phyloP scores from a whole-genome alignment of 352 stramenopile species.

The Phytopythium mirpurense region DNA sequence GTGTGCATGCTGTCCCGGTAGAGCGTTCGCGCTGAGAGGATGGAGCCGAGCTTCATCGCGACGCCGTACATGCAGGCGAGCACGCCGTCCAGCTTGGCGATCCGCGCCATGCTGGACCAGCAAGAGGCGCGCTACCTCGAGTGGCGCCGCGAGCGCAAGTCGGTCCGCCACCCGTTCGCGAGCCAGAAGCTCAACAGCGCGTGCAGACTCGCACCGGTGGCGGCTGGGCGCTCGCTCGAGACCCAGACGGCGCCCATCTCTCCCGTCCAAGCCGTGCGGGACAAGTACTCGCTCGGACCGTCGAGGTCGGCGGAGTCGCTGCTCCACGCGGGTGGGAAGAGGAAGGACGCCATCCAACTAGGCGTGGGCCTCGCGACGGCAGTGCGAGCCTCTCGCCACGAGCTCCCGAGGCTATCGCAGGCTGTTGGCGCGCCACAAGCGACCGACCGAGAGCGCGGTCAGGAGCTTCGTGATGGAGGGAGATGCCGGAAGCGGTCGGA shows the following conservation, averaged over 20 bases:
- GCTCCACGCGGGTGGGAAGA: background rate
- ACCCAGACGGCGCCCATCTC: background rate
- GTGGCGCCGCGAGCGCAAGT: slow-evolving; percentile 33
- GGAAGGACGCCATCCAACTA: slow-evolving; percentile 2
- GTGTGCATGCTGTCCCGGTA: background rate
- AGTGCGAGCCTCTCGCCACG: background rate
- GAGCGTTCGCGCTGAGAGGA: too few relatives aligned
- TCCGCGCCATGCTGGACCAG: slow-evolving; percentile 48
- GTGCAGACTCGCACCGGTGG: background rate
- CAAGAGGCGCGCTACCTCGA: slow-evolving; percentile 41
- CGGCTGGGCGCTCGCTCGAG: background rate
- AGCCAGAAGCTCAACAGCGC: slow-evolving; percentile 47
- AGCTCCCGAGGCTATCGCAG: background rate
- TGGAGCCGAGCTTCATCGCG: slow-evolving; percentile 51
- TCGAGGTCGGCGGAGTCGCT: too few relatives aligned
- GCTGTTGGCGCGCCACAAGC: background rate
- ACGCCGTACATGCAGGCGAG: slow-evolving; percentile 42
- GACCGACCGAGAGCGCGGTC: too few relatives aligned
- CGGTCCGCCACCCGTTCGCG: slow-evolving; percentile 36
- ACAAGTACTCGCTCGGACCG: background rate
- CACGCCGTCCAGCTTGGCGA: slow-evolving; percentile 28
- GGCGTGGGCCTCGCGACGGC: background rate
- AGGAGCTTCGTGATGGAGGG: too few relatives aligned
- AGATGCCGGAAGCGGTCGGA: background rate
- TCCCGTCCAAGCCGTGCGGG: background rate